Evolutionary conservation across 2,329 filamentous ascomycete genomes (phyloP).

Genomic region (Verruconis gallopava): DNA sequence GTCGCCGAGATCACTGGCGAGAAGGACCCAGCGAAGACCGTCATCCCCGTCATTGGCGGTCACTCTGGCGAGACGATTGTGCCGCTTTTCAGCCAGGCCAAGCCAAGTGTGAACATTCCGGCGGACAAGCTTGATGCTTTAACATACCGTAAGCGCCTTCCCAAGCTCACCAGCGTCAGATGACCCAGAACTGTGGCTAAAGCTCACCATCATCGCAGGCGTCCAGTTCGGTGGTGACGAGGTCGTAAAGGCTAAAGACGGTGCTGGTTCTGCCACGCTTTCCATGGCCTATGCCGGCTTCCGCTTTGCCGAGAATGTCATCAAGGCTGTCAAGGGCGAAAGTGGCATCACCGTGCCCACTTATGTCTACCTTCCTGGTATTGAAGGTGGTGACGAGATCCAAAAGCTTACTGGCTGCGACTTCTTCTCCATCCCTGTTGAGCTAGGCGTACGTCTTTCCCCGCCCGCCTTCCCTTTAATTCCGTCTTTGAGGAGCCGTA

Average conservation of each 20-base stretch:
- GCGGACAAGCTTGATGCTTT: constrained; percentile 81
- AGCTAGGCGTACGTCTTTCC: constrained; percentile 68
- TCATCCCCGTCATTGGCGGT: constrained; percentile 85
- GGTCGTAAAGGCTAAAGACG: constrained; percentile 90
- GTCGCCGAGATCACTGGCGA: constrained; percentile 74
- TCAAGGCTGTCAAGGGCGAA: constrained; percentile 79
- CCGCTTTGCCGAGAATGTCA: constrained; percentile 88
- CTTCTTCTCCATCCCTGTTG: constrained; percentile 92
- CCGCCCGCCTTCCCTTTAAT: background rate
- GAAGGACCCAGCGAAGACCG: constrained; percentile 69
- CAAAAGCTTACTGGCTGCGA: constrained; percentile 70
- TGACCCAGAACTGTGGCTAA: too few species aligned
- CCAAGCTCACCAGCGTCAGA: too few species aligned
- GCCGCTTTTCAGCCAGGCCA: constrained; percentile 86
- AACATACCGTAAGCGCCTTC: constrained; percentile 68
- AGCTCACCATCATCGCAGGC: too few species aligned
- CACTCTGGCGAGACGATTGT: constrained; percentile 98
- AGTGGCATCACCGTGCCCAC: constrained; percentile 89
- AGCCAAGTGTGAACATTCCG: constrained; percentile 67
- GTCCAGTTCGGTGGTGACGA: constrained; percentile 98
- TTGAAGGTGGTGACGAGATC: constrained; percentile 76
- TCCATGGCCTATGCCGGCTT: constrained; percentile 95
- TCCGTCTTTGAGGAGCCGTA: too few species aligned
- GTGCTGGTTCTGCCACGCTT: constrained; percentile 76
- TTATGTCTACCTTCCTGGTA: constrained; percentile 87